Conservation (phyloP, 768 basidiomycete genomes). For the Rhizopogon rudus region DNA sequence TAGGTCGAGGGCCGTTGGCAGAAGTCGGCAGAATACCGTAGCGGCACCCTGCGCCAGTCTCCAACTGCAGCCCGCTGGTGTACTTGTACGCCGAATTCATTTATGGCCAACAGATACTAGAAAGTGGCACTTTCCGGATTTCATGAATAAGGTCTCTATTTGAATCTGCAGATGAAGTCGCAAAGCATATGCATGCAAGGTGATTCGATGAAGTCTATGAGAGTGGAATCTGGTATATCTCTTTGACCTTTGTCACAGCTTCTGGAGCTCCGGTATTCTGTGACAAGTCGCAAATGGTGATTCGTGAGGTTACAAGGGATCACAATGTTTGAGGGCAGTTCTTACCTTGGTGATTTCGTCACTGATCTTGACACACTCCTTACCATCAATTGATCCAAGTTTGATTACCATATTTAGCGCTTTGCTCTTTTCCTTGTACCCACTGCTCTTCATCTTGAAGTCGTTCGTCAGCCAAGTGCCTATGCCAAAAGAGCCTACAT, state of each 20-base stretch:
- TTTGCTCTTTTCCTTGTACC: conserved; percentile 59
- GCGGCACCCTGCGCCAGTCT: too few species aligned
- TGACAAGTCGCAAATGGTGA: neutral
- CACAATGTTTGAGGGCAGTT: neutral
- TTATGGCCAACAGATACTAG: too few species aligned
- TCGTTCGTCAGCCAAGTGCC: conserved; percentile 93
- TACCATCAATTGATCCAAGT: conserved; percentile 65
- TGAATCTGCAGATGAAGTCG: too few species aligned
- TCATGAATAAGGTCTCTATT: too few species aligned
- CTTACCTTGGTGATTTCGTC: conserved; percentile 82
- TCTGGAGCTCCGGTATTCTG: conserved; percentile 65
- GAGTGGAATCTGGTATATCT: neutral
- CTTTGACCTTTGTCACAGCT: conserved; percentile 28
- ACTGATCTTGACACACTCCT: conserved; percentile 87
- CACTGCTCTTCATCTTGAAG: conserved; percentile 47
- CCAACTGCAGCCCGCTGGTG: too few species aligned
- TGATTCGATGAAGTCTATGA: neutral
- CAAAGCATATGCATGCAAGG: too few species aligned
- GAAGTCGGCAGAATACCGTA: too few species aligned
- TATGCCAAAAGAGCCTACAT: conserved; percentile 82
- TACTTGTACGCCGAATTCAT: too few species aligned
- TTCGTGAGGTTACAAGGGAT: neutral
- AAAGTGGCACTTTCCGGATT: too few species aligned
- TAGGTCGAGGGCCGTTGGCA: too few species aligned
- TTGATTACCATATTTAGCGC: conserved; percentile 96